Evolutionary conservation across 352 stramenopile genomes (phyloP).

Genomic region (Phytophthora palmivora): DNA sequence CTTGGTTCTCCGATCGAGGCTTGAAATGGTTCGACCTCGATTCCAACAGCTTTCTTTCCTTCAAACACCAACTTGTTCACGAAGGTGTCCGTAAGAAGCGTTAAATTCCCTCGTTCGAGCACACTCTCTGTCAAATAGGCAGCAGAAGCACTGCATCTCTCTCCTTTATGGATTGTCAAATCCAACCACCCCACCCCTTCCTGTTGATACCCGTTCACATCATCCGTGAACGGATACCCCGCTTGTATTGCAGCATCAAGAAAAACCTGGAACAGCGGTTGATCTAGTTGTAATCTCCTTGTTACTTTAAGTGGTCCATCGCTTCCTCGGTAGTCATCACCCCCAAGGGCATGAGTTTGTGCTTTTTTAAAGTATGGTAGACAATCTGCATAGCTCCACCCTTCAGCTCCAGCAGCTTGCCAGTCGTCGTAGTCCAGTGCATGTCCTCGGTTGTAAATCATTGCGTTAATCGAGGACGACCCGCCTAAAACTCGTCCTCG

Average conservation of each 20-base stretch:
- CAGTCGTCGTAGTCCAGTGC: conserved; percentile 87
- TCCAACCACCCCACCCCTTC: conserved; percentile 90
- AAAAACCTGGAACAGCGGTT: conserved; percentile 84
- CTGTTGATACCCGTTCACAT: conserved; percentile 88
- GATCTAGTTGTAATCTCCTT: conserved; percentile 60
- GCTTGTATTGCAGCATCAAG: conserved; percentile 81
- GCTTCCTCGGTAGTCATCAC: conserved; percentile 73
- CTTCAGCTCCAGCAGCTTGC: conserved; percentile 55
- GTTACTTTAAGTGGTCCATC: conserved; percentile 77
- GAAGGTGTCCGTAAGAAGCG: conserved; percentile 74
- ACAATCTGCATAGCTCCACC: conserved; percentile 85
- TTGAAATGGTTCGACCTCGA: conserved; percentile 70
- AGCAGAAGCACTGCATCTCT: conserved; percentile 66
- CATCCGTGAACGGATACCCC: conserved; percentile 83
- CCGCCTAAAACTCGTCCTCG: conserved; percentile 83
- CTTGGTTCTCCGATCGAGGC: conserved; percentile 23
- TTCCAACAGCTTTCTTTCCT: conserved; percentile 65
- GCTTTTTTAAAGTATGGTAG: conserved; percentile 87
- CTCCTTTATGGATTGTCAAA: conserved; percentile 79
- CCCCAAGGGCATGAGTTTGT: conserved; percentile 74
- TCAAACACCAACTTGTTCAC: conserved; percentile 87
- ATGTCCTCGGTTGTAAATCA: conserved; percentile 90
- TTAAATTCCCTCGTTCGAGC: conserved; percentile 59
- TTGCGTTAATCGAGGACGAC: conserved; percentile 89
- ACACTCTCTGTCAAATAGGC: conserved; percentile 69